These are phyloP conservation scores for Conidiobolus coronatus DNA, from an alignment of 371 early-diverging fungal genomes.

Conservation along the genomic window DNA sequence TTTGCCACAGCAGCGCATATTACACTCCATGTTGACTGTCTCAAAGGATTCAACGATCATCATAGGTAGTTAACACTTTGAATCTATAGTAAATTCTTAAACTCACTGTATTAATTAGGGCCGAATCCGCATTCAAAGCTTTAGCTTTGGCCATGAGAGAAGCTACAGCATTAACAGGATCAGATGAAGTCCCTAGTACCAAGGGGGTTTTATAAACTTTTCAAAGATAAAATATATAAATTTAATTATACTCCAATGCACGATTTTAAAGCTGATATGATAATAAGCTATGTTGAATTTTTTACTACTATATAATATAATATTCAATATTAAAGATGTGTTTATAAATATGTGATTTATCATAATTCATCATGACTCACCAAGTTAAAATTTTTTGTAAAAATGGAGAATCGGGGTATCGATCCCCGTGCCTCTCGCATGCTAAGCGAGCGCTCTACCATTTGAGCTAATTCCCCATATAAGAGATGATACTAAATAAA, in stretches of 20 bases:
- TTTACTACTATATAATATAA: too few species aligned
- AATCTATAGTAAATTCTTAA: not conserved
- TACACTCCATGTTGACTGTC: constrained; percentile 84
- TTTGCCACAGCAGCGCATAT: constrained; percentile 82
- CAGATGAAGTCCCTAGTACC: constrained; percentile 72
- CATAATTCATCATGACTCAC: too few species aligned
- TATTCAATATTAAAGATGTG: too few species aligned
- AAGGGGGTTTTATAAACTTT: constrained; percentile 69
- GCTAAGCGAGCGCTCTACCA: constrained; percentile 46
- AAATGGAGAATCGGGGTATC: constrained; percentile 27
- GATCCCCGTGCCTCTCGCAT: constrained; percentile 35
- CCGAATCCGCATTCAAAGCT: constrained; percentile 92
- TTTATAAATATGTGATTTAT: too few species aligned
- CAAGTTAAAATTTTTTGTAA: too few species aligned
- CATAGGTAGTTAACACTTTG: constrained; percentile 35
- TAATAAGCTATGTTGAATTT: too few species aligned
- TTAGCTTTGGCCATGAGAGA: constrained; percentile 79
- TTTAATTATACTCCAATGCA: too few species aligned
- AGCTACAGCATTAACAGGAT: constrained; percentile 59
- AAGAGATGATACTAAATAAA: too few species aligned
- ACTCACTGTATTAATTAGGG: constrained; percentile 16
- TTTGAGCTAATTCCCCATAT: constrained; percentile 30
- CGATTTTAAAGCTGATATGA: too few species aligned
- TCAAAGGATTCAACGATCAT: constrained; percentile 84
- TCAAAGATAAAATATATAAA: too few species aligned